Conservation (phyloP, 768 basidiomycete species). For the Ephemerocybe angulata region DNA sequence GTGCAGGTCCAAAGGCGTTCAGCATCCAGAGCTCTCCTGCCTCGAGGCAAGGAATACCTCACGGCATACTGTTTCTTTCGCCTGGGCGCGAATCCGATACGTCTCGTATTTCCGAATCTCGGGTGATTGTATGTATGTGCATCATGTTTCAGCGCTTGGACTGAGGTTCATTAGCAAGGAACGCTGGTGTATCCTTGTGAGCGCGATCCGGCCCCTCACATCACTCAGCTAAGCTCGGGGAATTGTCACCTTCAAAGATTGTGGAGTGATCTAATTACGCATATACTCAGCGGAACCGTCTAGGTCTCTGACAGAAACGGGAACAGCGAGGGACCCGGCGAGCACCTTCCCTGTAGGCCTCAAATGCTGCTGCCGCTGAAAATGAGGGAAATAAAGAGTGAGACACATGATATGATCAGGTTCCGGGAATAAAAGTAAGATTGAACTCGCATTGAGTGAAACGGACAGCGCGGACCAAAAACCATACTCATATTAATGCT, state of each 20-base stretch:
- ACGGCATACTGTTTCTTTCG: no score
- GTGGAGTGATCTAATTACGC: neutral
- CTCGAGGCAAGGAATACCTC: no score
- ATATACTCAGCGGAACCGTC: neutral
- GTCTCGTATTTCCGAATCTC: no score
- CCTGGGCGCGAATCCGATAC: no score
- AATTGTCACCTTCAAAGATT: neutral
- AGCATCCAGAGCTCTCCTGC: neutral
- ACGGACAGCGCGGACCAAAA: conserved; percentile 1
- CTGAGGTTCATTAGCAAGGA: neutral
- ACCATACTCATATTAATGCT: neutral
- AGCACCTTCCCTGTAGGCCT: neutral
- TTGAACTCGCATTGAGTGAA: neutral
- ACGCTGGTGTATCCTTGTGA: neutral
- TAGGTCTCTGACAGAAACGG: neutral
- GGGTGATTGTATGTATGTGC: neutral
- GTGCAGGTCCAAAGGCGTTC: neutral
- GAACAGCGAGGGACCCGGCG: neutral
- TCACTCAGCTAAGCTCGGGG: neutral
- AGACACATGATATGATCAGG: neutral
- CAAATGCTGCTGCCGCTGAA: neutral
- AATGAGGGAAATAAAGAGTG: neutral
- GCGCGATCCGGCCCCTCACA: neutral
- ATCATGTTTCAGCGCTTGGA: neutral
- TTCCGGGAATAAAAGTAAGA: conserved; percentile 1